phyloP scores from a whole-genome alignment of 2,329 filamentous ascomycete species.

The Colletotrichum gigasporum region DNA sequence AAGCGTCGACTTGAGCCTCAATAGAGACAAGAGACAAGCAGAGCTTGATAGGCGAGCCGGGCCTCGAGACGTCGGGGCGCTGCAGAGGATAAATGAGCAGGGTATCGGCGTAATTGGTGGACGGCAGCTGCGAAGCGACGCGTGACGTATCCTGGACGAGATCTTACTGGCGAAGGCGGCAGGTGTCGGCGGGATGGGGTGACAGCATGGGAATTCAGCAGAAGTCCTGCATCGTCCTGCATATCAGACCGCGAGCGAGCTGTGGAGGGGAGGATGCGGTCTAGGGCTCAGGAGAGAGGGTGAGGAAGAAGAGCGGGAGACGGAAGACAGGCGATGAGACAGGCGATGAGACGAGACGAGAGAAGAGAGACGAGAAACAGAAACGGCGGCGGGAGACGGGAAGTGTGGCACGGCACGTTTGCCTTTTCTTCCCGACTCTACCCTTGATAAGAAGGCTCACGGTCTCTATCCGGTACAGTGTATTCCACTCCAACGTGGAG shows the following conservation, averaged over 20 bases:
- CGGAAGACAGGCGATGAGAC: slow-evolving; percentile 2
- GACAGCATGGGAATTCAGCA: slow-evolving; percentile 26
- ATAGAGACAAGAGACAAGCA: slow-evolving; percentile 21
- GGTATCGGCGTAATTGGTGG: slow-evolving; percentile 21
- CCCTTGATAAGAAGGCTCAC: slow-evolving; percentile 23
- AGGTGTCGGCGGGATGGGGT: slow-evolving; percentile 9
- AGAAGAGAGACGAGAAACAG: neutral
- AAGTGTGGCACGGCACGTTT: slow-evolving; percentile 20
- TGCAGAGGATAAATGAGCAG: slow-evolving; percentile 20
- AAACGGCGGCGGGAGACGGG: slow-evolving; percentile 4
- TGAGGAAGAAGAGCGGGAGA: slow-evolving; percentile 8
- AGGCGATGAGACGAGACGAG: slow-evolving; percentile 6
- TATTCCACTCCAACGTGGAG: slow-evolving; percentile 23
- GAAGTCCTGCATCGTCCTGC: slow-evolving; percentile 22
- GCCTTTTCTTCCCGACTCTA: slow-evolving; percentile 22
- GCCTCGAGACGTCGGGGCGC: slow-evolving; percentile 10
- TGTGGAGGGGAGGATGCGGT: neutral
- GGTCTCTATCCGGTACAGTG: neutral
- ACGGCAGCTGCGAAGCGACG: slow-evolving; percentile 11
- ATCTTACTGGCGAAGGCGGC: slow-evolving; percentile 23
- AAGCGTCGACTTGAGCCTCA: slow-evolving; percentile 21
- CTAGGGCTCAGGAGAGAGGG: slow-evolving; percentile 1
- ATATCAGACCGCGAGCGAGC: slow-evolving; percentile 4
- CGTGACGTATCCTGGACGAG: slow-evolving; percentile 26
- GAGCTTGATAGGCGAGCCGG: slow-evolving; percentile 14